Base-by-base conservation (phyloP, 2,329 filamentous ascomycete species). In the Dothideomycetes sp. region DNA sequence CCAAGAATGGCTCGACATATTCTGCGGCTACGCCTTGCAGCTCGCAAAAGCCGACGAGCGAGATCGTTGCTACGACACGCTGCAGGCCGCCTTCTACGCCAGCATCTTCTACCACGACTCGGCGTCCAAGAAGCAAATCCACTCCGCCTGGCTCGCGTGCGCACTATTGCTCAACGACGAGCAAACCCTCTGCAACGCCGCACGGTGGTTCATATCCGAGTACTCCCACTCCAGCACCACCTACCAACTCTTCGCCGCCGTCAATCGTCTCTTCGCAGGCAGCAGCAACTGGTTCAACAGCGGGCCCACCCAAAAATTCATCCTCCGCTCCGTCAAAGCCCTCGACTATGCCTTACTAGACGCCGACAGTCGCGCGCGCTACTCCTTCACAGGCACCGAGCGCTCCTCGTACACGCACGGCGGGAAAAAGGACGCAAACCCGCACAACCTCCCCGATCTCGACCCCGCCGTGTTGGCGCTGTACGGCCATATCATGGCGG, bases 401-500 rank as follows among this genome's bases (percentile, higher is more conserved):
- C 60, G 14, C 52, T 65, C 19, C 60, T 60, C 63, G 19, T 58
- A 61, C 40, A 59, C 58, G 45, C 52, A 58, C 29, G 51, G 48
- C 17, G 53, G 67, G 3, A 48, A 55, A 33, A 57, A 59, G 17
- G 49, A 60, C 7, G 17, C 40, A 22, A 42, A 42, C 19, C 43
- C 33, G 17, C 31, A 36, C 24, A 24, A 32, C 8, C 32, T 42
- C 54, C 62, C 3, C 4, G 65, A 73, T 11, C 69, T 93, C 45
- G 88, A 96, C 56, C 75, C 87, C 5, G 81, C 81, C 18, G 69
- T 96, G 8, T 72, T 98, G 10, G 82, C 88, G 57, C 72, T 94
- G 1, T 96, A 95, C 55, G 91, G 84, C 0, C 84, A 96, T 55
- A 86, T 95, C 44, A 70, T 95, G 4, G 87, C 86, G 51, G 81